Evolutionary conservation across 2,329 filamentous ascomycete genomes (phyloP).

Genomic region (Penicillium occitanis): DNA sequence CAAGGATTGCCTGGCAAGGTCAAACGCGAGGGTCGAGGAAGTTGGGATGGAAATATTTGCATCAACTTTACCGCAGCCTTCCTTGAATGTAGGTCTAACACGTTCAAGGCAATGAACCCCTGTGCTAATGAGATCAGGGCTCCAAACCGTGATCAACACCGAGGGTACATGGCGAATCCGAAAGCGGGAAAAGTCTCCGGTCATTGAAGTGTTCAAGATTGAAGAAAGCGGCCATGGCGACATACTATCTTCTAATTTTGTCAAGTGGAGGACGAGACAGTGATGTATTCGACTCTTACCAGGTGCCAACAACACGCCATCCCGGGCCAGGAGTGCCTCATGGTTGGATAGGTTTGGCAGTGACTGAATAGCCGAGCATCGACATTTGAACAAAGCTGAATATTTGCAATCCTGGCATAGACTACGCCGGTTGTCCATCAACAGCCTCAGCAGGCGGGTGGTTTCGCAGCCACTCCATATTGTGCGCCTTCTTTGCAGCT

Average conservation of each 20-base stretch:
- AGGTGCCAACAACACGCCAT: background rate
- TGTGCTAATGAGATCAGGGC: constrained; percentile 49
- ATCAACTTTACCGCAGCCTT: constrained; percentile 85
- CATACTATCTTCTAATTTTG: constrained; percentile 75
- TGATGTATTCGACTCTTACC: background rate
- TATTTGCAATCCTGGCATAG: background rate
- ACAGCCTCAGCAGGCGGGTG: constrained; percentile 22
- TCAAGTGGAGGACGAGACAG: constrained; percentile 61
- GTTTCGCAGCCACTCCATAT: constrained; percentile 35
- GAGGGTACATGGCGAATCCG: constrained; percentile 82
- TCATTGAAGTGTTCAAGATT: constrained; percentile 72
- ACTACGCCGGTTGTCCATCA: background rate
- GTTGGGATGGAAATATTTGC: constrained; percentile 90
- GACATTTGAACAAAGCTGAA: background rate
- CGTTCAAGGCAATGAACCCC: background rate
- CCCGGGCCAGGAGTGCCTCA: background rate
- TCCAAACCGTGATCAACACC: constrained; percentile 58
- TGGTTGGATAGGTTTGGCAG: background rate
- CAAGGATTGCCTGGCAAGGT: constrained; percentile 74
- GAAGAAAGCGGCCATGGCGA: constrained; percentile 72
- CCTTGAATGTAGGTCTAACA: constrained; percentile 64
- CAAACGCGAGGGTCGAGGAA: constrained; percentile 61
- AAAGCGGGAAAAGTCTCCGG: constrained; percentile 60
- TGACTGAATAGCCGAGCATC: background rate
- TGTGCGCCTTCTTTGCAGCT: constrained; percentile 32